Percentiles rank a stretch among this genome's conserved stretches.
Conservation (phyloP, 257 asterid species). For the Ehretia macrophylla region DNA sequence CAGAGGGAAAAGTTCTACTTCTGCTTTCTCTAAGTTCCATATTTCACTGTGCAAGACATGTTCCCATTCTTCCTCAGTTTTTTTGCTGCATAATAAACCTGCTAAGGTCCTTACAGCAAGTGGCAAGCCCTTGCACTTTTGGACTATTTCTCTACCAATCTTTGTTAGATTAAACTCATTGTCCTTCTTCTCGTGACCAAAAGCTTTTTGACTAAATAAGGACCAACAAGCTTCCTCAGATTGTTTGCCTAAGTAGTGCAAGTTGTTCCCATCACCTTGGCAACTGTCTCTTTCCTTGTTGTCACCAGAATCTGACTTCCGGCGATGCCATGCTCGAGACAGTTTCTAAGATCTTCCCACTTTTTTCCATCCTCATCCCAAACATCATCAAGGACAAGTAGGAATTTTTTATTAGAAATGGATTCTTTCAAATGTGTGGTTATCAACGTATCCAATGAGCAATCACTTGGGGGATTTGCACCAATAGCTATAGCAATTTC, state of each 20-base stretch:
- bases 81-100: constrained; percentile 19
- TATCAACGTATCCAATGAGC: constrained; percentile 11
- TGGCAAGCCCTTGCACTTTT: constrained; percentile 30
- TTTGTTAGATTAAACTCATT: constrained; percentile 10
- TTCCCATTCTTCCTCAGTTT: constrained; percentile 18
- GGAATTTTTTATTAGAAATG: constrained; percentile 15
- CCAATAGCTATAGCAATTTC: constrained; percentile 9
- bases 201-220: constrained; percentile 27
- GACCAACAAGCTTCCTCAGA: constrained; percentile 20
- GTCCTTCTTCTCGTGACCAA: constrained; percentile 12
- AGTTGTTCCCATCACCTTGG: constrained; percentile 7
- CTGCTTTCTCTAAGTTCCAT: constrained; percentile 17
- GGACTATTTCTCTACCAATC: constrained; percentile 21
- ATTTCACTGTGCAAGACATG: constrained; percentile 23
- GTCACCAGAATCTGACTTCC: constrained; percentile 28
- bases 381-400: constrained; percentile 23
- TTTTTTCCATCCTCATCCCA: constrained; percentile 25
- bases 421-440: constrained; percentile 9
- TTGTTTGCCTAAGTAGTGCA: constrained; percentile 10
- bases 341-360: constrained; percentile 16
- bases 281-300: constrained; percentile 21
- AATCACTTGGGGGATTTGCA: background rate
- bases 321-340: constrained; percentile 12
- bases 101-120: constrained; percentile 26
- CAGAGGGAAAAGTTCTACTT: constrained; percentile 16